Base-by-base conservation (phyloP, 129 eudicot species). In the Flaveria bidentis region DNA sequence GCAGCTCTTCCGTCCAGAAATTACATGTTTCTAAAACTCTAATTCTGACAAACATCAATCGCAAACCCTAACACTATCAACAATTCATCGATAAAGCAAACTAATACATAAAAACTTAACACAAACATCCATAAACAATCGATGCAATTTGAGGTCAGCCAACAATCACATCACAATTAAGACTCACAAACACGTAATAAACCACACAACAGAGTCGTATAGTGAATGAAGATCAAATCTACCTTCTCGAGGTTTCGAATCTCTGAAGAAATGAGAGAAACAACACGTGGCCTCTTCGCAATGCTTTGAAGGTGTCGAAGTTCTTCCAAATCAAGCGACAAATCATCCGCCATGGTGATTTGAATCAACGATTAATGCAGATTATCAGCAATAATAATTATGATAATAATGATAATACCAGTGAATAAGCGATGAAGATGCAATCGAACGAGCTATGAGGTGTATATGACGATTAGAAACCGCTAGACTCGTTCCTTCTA, bases 221-320 rank as follows among this genome's bases (percentile, higher is more conserved):
- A 50, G 67, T 15, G n/a, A 78, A 26, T 3, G 55, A 62, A 33
- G 44, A 77, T 22, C 42, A 33, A 73, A 30, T 7, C 12, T 20
- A 83, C 93, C 91, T 93, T 87, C 63, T 88, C 86, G 72, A 93
- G 77, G 67, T 79, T 84, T 67, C 44, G 76, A 67, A 93, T 93
- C 79, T 91, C 89, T 6, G 89, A 73, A 72, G 91, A 85, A 70
- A 93, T 82, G 42, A 91, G 86, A 44, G 93, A 85, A 42, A 88
- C 70, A 41, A 91, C 87, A 52, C 90, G 93, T 9, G 97, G 98
- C 76, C 98, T 76, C 68, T 93, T 93, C 5, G 96, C 91, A 28
- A 91, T 80, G 90, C 74, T 72, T 70, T 81, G 96, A 65, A 93
- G 89, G 12, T 82, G 88, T 28, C 86, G 85, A 49, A 93, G 88